These are phyloP conservation scores for Neurospora hispaniola DNA, from an alignment of 495 filamentous ascomycete species.

Conservation along the genomic window DNA sequence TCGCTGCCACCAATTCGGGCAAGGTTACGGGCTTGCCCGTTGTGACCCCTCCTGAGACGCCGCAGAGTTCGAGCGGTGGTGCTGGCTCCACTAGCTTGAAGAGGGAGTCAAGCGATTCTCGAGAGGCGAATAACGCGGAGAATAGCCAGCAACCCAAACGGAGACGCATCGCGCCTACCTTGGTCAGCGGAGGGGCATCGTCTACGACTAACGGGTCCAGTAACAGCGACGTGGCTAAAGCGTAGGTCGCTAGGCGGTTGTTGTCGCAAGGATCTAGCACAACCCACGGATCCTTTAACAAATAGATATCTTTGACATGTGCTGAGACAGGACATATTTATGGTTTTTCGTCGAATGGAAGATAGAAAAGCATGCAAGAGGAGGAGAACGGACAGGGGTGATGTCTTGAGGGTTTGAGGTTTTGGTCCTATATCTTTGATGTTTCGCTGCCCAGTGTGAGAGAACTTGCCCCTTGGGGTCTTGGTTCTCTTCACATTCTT, in stretches of 20 bases:
- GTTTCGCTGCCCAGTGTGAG: not conserved
- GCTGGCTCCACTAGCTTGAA: slow-evolving; percentile 42
- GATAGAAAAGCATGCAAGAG: not conserved
- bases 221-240: slow-evolving; percentile 9
- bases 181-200: slow-evolving; percentile 28
- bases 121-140: slow-evolving; percentile 32
- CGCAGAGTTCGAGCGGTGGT: slow-evolving; percentile 37
- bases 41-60: slow-evolving; percentile 75
- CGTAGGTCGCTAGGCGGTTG: slow-evolving; percentile 2
- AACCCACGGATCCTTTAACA: not conserved
- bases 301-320: not conserved
- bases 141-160: slow-evolving; percentile 47
- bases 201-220: not conserved
- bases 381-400: not conserved
- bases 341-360: not conserved
- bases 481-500: not conserved
- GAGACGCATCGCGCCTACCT: slow-evolving; percentile 68
- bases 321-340: not conserved
- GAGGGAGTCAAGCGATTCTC: slow-evolving; percentile 44
- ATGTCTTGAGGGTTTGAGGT: not conserved
- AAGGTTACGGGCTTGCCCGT: slow-evolving; percentile 45
- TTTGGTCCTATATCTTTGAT: not conserved
- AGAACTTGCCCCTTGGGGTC: not conserved
- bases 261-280: not conserved
- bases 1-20: slow-evolving; percentile 57